phyloP scores from a whole-genome alignment of 192 early-diverging fungal species.

The Coemansia sp. region DNA sequence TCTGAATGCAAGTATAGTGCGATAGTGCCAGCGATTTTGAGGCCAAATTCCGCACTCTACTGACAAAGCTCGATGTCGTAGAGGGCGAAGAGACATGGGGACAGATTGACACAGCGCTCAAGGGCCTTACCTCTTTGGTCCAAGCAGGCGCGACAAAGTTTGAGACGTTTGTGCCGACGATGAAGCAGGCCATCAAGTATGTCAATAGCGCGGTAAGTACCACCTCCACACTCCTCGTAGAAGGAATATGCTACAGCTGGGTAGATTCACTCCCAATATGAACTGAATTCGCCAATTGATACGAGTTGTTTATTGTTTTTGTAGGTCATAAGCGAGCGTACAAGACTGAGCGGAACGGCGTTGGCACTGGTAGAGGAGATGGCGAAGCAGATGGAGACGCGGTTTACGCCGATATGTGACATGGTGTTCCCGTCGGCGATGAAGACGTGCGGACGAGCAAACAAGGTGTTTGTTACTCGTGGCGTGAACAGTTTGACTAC shows the following conservation, averaged over 20 bases:
- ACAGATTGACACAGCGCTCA: constrained; percentile 64
- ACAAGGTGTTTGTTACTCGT: constrained; percentile 73
- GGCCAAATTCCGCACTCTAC: constrained; percentile 44
- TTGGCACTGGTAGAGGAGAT: constrained; percentile 67
- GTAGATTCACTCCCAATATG: neutral
- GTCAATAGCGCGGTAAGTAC: constrained; percentile 61
- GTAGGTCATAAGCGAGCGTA: constrained; percentile 76
- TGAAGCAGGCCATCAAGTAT: constrained; percentile 57
- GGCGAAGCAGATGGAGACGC: constrained; percentile 62
- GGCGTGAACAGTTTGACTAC: constrained; percentile 64
- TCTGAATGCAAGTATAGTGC: constrained; percentile 41
- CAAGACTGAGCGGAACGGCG: constrained; percentile 74
- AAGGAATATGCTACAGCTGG: neutral
- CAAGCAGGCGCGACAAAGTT: constrained; percentile 49
- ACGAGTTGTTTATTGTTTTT: neutral
- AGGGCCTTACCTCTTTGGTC: constrained; percentile 51
- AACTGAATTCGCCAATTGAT: neutral
- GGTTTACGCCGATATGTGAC: constrained; percentile 67
- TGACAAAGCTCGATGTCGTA: constrained; percentile 47
- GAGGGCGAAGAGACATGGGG: constrained; percentile 78
- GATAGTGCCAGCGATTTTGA: constrained; percentile 54
- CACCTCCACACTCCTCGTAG: neutral
- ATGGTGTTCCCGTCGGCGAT: constrained; percentile 64
- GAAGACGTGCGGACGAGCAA: constrained; percentile 71
- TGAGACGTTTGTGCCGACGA: constrained; percentile 52